These are phyloP conservation scores for Cicer bijugum DNA, from an alignment of 306 rosid genomes.

Conservation along the genomic window DNA sequence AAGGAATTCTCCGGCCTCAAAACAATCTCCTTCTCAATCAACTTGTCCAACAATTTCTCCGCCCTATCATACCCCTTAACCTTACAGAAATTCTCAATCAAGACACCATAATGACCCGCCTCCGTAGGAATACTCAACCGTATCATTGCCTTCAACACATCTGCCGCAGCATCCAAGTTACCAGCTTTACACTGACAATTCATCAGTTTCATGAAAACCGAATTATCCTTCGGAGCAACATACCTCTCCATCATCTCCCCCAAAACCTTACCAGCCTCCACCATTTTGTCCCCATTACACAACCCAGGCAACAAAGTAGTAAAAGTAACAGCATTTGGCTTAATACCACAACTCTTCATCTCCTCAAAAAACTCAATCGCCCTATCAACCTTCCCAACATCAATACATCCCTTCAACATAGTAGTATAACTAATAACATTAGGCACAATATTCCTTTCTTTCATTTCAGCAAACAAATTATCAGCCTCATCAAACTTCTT, in stretches of 20 bases:
- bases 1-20: slow-evolving; percentile 64
- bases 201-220: slow-evolving; percentile 63
- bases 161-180: slow-evolving; percentile 77
- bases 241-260: slow-evolving; percentile 76
- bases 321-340: slow-evolving; percentile 79
- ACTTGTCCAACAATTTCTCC: slow-evolving; percentile 71
- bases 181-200: slow-evolving; percentile 70
- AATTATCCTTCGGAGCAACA: slow-evolving; percentile 78
- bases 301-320: slow-evolving; percentile 79
- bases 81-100: slow-evolving; percentile 84
- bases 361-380: slow-evolving; percentile 64
- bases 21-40: slow-evolving; percentile 79
- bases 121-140: slow-evolving; percentile 84
- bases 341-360: slow-evolving; percentile 73
- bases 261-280: slow-evolving; percentile 60
- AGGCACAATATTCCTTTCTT: slow-evolving; percentile 66
- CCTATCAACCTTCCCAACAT: slow-evolving; percentile 61
- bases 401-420: slow-evolving; percentile 79
- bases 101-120: slow-evolving; percentile 83
- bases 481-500: slow-evolving; percentile 82
- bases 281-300: slow-evolving; percentile 68
- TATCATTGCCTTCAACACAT: slow-evolving; percentile 78
- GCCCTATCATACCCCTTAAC: slow-evolving; percentile 71
- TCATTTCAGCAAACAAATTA: slow-evolving; percentile 77
- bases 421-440: slow-evolving; percentile 85